phyloP scores from a whole-genome alignment of 352 stramenopile species.

The Phytophthora cryptogea region DNA sequence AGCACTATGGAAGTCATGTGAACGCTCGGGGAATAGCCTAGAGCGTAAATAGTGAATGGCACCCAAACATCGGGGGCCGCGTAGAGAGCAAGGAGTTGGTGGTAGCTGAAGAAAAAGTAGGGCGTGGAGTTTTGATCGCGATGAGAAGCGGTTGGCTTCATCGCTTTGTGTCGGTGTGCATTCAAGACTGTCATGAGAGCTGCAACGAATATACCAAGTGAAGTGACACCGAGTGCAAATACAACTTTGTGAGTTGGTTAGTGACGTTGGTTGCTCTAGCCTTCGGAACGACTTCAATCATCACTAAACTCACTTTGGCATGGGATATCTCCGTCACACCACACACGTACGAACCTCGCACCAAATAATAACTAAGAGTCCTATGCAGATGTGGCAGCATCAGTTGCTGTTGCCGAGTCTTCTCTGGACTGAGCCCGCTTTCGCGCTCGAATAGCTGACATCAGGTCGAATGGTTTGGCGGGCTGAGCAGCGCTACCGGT shows the following conservation, averaged over 20 bases:
- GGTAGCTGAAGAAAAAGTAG: slow-evolving; percentile 10
- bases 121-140: slow-evolving; percentile 10
- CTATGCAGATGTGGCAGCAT: slow-evolving; percentile 13
- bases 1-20: slow-evolving; percentile 6
- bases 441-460: slow-evolving; percentile 69
- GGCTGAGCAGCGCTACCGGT: not conserved
- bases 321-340: not conserved
- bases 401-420: not conserved
- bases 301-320: not conserved
- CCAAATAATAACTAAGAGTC: slow-evolving; percentile 6
- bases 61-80: slow-evolving; percentile 5
- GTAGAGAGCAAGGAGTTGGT: slow-evolving; percentile 7
- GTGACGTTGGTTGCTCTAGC: slow-evolving; percentile 11
- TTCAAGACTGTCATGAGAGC: not conserved
- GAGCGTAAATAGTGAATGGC: slow-evolving; percentile 38
- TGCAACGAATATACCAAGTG: slow-evolving; percentile 17
- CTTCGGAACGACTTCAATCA: slow-evolving; percentile 6
- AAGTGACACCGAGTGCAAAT: slow-evolving; percentile 27
- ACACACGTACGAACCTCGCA: not conserved
- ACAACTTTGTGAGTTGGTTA: slow-evolving; percentile 18
- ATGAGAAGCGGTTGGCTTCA: slow-evolving; percentile 4
- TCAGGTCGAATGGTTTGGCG: slow-evolving; percentile 45
- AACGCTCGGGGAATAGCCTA: slow-evolving; percentile 27
- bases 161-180: slow-evolving; percentile 4
- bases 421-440: slow-evolving; percentile 31